phyloP scores from a whole-genome alignment of 73 alveolate genomes.

The Paramecium caudatum region DNA sequence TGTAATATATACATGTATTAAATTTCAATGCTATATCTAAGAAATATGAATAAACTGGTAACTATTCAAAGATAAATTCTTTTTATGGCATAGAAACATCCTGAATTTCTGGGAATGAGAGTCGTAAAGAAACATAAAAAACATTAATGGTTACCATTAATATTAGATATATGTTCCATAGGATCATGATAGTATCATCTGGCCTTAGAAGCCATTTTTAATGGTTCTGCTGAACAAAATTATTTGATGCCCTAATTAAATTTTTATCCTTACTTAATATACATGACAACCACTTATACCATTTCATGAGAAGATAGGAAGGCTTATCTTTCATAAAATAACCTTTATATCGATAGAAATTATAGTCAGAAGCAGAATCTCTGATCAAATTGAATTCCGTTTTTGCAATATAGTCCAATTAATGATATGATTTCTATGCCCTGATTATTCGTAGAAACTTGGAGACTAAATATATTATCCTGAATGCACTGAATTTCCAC shows the following conservation, averaged over 20 bases:
- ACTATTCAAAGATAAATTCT: neutral
- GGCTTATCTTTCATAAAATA: constrained; percentile 1
- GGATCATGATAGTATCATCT: constrained; percentile 12
- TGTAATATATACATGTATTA: constrained; percentile 22
- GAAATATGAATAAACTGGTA: constrained; percentile 31
- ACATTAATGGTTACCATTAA: constrained; percentile 33
- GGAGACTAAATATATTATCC: neutral
- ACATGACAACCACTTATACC: neutral
- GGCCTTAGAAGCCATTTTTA: neutral
- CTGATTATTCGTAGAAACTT: neutral
- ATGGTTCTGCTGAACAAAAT: neutral
- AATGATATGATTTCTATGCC: neutral
- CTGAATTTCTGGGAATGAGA: constrained; percentile 7
- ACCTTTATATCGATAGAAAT: neutral
- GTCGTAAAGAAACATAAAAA: constrained; percentile 35
- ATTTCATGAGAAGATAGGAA: neutral
- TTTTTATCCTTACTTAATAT: neutral
- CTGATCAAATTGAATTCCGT: constrained; percentile 13
- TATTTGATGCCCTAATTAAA: neutral
- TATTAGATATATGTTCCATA: constrained; percentile 43
- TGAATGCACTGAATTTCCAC: constrained; percentile 5
- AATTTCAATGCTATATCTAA: constrained; percentile 12
- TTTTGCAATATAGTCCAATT: neutral
- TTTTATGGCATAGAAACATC: neutral
- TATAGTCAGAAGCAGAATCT: constrained; percentile 18